phyloP scores from a whole-genome alignment of 2,329 filamentous ascomycete genomes.

The Botrytis medusae region DNA sequence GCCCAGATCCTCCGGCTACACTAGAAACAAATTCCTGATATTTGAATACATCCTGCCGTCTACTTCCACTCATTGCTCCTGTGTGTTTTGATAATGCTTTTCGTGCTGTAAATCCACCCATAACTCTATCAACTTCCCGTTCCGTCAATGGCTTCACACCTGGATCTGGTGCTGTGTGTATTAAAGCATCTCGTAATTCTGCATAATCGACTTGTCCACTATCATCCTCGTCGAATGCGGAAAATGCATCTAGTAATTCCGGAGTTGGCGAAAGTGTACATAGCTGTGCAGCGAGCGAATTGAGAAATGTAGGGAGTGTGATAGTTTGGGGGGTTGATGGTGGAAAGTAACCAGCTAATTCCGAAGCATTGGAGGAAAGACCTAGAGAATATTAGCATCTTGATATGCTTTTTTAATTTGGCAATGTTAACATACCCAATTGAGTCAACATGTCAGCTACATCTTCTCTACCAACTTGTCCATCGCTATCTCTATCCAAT shows the following conservation, averaged over 20 bases:
- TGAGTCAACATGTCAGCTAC: conserved; percentile 85
- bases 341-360: conserved; percentile 82
- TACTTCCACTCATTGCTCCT: conserved; percentile 47
- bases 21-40: conserved; percentile 82
- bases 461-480: conserved; percentile 76
- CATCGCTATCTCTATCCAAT: conserved; percentile 85
- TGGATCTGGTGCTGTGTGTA: conserved; percentile 77
- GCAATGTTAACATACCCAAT: conserved; percentile 56
- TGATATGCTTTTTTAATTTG: background rate
- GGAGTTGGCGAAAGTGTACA: conserved; percentile 71
- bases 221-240: conserved; percentile 94
- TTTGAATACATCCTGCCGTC: conserved; percentile 83
- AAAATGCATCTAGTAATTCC: conserved; percentile 86
- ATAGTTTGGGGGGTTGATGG: conserved; percentile 69
- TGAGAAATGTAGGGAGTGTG: conserved; percentile 82
- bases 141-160: conserved; percentile 64
- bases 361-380: conserved; percentile 67
- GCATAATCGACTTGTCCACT: conserved; percentile 85
- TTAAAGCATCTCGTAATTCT: conserved; percentile 78
- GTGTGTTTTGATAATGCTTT: conserved; percentile 72
- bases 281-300: conserved; percentile 73
- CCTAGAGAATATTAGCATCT: conserved; percentile 48
- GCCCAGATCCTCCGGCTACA: conserved; percentile 36
- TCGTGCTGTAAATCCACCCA: conserved; percentile 80
- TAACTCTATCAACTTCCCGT: conserved; percentile 80